These are phyloP conservation scores for Brassica rapa DNA, from an alignment of 345 rosid genomes.

Conservation along the genomic window DNA sequence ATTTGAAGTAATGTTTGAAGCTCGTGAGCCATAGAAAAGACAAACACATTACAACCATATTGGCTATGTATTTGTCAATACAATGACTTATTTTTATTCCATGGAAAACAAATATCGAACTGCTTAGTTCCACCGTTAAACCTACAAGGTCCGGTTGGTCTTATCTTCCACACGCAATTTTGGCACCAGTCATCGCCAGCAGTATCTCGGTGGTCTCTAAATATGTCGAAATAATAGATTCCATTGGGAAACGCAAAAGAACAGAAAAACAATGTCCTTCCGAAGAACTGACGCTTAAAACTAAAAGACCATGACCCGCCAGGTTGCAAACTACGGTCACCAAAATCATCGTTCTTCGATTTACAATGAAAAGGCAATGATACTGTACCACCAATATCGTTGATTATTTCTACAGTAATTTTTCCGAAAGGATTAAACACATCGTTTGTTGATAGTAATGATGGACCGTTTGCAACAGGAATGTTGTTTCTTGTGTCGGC, in stretches of 20 bases:
- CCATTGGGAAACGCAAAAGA: background rate
- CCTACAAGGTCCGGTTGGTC: constrained; percentile 28
- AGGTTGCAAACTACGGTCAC: background rate
- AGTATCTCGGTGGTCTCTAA: constrained; percentile 20
- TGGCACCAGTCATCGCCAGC: constrained; percentile 6
- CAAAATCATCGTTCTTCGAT: constrained; percentile 28
- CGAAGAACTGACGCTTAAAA: background rate
- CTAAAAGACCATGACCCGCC: constrained; percentile 24
- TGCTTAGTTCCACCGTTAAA: background rate
- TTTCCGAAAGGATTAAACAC: background rate
- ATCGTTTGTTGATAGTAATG: constrained; percentile 11
- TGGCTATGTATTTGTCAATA: background rate
- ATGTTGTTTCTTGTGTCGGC: constrained; percentile 1
- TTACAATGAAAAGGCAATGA: constrained; percentile 24
- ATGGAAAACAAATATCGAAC: constrained; percentile 31
- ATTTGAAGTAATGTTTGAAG: background rate
- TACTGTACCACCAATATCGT: constrained; percentile 10
- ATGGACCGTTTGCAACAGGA: background rate
- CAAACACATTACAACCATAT: background rate
- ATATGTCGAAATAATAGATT: constrained; percentile 3
- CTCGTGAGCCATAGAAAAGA: background rate
- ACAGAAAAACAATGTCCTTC: constrained; percentile 2
- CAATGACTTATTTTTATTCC: constrained; percentile 16
- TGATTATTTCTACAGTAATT: constrained; percentile 14
- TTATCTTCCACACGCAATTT: constrained; percentile 26